phyloP scores from a whole-genome alignment of 2,329 filamentous ascomycete species.

The Lachnellula willkommii region DNA sequence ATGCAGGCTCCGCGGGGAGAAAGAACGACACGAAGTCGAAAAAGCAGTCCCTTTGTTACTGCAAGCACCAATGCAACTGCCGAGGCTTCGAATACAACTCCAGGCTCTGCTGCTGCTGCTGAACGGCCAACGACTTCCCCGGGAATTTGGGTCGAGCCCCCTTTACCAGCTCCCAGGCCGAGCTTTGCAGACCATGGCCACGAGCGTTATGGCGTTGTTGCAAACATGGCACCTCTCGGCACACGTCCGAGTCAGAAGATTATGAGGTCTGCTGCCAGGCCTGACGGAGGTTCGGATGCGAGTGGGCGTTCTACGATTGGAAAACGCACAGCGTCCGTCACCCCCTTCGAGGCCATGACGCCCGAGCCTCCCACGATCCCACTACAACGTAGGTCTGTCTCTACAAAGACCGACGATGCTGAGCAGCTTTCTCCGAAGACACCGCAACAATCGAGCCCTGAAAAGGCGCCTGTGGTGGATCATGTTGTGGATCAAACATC shows the following conservation, averaged over 20 bases:
- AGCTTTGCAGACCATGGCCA: constrained; percentile 74
- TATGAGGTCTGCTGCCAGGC: constrained; percentile 40
- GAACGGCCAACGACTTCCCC: constrained; percentile 23
- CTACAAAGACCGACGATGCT: constrained; percentile 12
- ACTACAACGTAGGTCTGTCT: constrained; percentile 12
- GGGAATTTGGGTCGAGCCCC: constrained; percentile 52
- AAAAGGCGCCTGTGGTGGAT: constrained; percentile 8
- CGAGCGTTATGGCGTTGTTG: constrained; percentile 67
- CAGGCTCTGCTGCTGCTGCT: constrained; percentile 8
- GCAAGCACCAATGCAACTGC: constrained; percentile 11
- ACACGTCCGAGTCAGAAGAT: constrained; percentile 60
- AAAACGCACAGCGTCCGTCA: constrained; percentile 24
- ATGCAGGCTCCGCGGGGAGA: constrained; percentile 11
- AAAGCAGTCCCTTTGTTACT: constrained; percentile 25
- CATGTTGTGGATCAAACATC: constrained; percentile 6
- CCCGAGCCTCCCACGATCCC: constrained; percentile 16
- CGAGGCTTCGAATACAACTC: constrained; percentile 3
- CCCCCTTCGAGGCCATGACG: constrained; percentile 15
- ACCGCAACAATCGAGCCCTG: constrained; percentile 14
- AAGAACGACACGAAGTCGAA: constrained; percentile 26
- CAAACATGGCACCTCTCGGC: constrained; percentile 79
- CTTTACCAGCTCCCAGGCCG: constrained; percentile 47
- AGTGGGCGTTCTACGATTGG: constrained; percentile 7
- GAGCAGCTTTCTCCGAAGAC: constrained; percentile 8
- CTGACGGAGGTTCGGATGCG: constrained; percentile 12